Evolutionary conservation across 306 rosid species (phyloP), one percentile per base, ranked within the genome.

Genomic region (Fagus crenata): DNA sequence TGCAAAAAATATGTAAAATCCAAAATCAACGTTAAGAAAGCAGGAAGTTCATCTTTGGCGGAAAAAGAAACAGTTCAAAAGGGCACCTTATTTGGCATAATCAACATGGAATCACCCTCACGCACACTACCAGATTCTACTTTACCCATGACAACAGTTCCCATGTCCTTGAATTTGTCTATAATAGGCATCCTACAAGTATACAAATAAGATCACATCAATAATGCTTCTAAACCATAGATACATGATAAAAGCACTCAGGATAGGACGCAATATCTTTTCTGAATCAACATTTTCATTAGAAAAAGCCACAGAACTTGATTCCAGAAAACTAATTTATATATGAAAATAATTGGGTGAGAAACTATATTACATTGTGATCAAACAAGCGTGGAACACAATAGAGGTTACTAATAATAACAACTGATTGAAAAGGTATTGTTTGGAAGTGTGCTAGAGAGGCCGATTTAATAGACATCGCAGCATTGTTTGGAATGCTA

Each of bases 131-230:
- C 99, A 83, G 94, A 96, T 87, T 96, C 99, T 74, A 93, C 93
- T 86, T 96, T 96, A 11, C 99, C 99, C 99, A 96, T 92, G 72
- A 91, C 88, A 70, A 89, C 92, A 64, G 98, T 93, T 83, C 98
- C 99, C 99, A 91, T 91, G 84, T 93, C 99, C 83, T 89, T 96
- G 81, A 96, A 96, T 79, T 87, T 96, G 89, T 92, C 98, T 53
- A 92, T 84, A 64, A 96, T 74, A 49, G 98, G 98, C 97, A 96
- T 84, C 96, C 99, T 96, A 76, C 79, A 86, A 53, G 60, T 69
- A 75, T 78, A 17, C 31, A 67, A 39, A 39, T 1, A 42, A 51
- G 37, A 58, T 67, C 22, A 73, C 32, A 59, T 39, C 7, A 67
- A 33, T 17, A 77, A 31, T 68, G 11, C 18, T 60, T 60, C 67